Evolutionary conservation across 2,329 filamentous ascomycete species (phyloP).

Genomic region (Scedosporium minutisporum): DNA sequence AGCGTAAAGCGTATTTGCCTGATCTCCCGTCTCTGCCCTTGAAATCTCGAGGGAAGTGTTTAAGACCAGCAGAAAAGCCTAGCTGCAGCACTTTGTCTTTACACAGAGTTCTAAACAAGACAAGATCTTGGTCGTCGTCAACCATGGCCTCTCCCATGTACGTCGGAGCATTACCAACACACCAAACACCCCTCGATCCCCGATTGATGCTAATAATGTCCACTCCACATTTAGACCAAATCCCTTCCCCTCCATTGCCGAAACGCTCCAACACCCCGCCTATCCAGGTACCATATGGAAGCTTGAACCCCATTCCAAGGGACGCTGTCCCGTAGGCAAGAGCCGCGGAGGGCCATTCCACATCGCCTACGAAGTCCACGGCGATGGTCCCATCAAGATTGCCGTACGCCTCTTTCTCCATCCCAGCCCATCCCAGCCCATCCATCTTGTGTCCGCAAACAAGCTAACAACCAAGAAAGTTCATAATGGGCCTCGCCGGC

Average conservation of each 20-base stretch:
- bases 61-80: background rate
- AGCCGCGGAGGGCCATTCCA: conserved; percentile 65
- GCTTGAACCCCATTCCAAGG: conserved; percentile 55
- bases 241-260: conserved; percentile 37
- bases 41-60: background rate
- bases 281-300: conserved; percentile 59
- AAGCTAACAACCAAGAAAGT: conserved; percentile 32
- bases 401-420: conserved; percentile 46
- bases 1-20: background rate
- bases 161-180: background rate
- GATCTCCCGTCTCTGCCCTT: background rate
- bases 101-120: background rate
- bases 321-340: conserved; percentile 54
- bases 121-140: background rate
- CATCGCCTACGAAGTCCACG: conserved; percentile 73
- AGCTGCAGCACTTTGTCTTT: background rate
- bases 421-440: background rate
- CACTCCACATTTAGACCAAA: background rate
- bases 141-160: background rate
- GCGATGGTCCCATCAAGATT: conserved; percentile 60
- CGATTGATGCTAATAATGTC: background rate
- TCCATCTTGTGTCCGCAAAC: background rate
- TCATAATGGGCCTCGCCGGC: conserved; percentile 72
- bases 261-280: conserved; percentile 56
- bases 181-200: background rate